phyloP scores from a whole-genome alignment of 371 early-diverging fungal species.

The Entomophthora muscae region DNA sequence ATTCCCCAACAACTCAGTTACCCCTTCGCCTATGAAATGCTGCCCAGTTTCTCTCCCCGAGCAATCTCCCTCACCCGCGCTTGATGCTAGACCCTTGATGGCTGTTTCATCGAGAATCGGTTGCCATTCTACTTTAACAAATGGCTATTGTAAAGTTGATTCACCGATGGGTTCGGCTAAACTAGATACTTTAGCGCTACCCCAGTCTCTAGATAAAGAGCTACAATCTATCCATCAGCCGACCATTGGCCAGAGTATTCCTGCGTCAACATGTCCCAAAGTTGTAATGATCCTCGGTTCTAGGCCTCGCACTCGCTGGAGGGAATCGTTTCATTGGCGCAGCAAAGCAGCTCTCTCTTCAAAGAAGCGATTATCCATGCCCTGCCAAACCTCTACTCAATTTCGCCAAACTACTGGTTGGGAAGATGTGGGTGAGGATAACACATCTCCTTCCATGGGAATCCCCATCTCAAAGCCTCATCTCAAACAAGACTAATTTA shows the following conservation, averaged over 20 bases:
- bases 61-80: not conserved
- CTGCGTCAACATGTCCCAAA: not conserved
- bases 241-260: no score
- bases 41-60: not conserved
- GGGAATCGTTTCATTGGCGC: not conserved
- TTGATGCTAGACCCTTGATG: not conserved
- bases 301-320: not conserved
- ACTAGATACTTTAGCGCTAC: not conserved
- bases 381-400: not conserved
- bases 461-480: not conserved
- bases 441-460: not conserved
- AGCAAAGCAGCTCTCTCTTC: not conserved
- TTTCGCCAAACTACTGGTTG: not conserved
- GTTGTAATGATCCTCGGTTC: not conserved
- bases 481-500: not conserved
- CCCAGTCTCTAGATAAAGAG: no score
- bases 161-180: not conserved
- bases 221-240: not conserved
- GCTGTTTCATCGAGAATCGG: not conserved
- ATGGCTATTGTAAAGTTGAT: not conserved
- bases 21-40: not conserved
- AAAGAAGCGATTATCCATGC: not conserved
- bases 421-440: not conserved
- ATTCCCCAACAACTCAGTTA: not conserved
- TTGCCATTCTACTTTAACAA: not conserved